Evolutionary conservation across 2,329 filamentous ascomycete genomes (phyloP).

Genomic region (Fusarium sp.): DNA sequence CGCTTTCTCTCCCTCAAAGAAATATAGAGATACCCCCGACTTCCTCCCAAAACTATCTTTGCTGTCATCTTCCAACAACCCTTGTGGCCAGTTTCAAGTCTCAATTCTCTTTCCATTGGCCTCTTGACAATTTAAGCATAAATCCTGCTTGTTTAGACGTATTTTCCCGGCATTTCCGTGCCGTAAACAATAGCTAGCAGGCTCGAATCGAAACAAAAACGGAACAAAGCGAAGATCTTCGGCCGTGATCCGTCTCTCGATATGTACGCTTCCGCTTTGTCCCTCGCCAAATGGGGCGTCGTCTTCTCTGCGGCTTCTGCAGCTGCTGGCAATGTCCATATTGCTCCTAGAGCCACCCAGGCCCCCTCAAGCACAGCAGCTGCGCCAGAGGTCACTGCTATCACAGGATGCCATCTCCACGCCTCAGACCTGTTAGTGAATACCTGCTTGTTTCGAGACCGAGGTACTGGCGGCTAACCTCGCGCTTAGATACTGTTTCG

Average conservation of each 20-base stretch:
- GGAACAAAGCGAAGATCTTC: background rate
- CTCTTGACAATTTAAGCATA: slow-evolving; percentile 25
- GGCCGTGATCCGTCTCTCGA: slow-evolving; percentile 3
- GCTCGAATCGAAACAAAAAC: background rate
- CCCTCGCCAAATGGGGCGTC: slow-evolving; percentile 33
- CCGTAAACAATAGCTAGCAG: background rate
- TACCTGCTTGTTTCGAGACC: background rate
- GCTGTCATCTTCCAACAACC: slow-evolving; percentile 6
- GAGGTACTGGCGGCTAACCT: slow-evolving; percentile 5
- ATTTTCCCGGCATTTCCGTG: slow-evolving; percentile 7
- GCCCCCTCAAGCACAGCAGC: slow-evolving; percentile 43
- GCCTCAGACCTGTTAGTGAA: slow-evolving; percentile 52
- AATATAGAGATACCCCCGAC: background rate
- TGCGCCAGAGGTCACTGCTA: slow-evolving; percentile 49
- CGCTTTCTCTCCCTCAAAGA: background rate
- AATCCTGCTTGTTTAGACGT: slow-evolving; percentile 1
- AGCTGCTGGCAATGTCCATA: slow-evolving; percentile 24
- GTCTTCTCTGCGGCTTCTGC: slow-evolving; percentile 23
- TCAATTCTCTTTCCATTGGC: background rate
- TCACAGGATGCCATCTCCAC: slow-evolving; percentile 58
- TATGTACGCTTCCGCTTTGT: slow-evolving; percentile 33
- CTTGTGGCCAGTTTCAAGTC: slow-evolving; percentile 14
- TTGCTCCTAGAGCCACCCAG: slow-evolving; percentile 49
- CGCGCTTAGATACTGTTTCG: slow-evolving; percentile 56
- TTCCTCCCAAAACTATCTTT: background rate